Evolutionary conservation across 441 rosid species (phyloP).

Genomic region (Lepidium campestre): DNA sequence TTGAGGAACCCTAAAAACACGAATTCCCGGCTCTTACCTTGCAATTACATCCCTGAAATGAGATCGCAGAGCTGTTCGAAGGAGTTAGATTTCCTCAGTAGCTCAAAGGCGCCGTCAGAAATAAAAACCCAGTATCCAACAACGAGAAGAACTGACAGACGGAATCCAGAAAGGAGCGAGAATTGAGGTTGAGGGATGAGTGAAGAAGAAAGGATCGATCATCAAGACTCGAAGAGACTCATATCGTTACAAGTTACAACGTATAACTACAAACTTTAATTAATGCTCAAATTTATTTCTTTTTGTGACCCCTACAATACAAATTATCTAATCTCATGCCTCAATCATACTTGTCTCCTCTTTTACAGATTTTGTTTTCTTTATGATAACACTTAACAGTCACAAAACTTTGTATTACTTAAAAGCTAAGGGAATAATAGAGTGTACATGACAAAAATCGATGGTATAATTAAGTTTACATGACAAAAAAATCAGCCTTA

Average conservation of each 20-base stretch:
- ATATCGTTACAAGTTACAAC: background rate
- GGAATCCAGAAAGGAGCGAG: background rate
- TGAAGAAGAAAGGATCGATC: background rate
- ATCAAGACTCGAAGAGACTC: background rate
- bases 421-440: no score
- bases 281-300: background rate
- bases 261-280: background rate
- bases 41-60: background rate
- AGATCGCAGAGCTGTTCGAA: background rate
- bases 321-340: background rate
- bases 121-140: background rate
- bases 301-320: background rate
- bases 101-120: background rate
- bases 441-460: no score
- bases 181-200: background rate
- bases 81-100: background rate
- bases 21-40: background rate
- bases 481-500: no score
- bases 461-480: no score
- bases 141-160: background rate
- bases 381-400: no score
- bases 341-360: no score
- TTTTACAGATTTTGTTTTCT: no score
- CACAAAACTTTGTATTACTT: no score
- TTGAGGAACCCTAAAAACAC: conserved; percentile 7